Evolutionary conservation across 1,284 basidiomycete genomes (phyloP).

Genomic region (Ganoderma lucidum): DNA sequence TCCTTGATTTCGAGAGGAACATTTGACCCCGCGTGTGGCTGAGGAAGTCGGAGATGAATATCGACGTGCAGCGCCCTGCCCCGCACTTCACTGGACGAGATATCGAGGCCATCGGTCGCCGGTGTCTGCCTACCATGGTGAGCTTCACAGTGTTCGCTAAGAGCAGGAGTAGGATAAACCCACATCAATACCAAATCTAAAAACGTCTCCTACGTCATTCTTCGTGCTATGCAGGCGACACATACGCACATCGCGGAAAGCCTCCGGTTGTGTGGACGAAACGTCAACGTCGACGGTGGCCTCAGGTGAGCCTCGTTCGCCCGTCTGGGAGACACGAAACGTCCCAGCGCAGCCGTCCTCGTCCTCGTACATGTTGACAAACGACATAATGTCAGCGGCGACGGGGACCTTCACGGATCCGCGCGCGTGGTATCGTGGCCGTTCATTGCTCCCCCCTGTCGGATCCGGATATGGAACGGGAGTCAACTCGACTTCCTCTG

Average conservation of each 20-base stretch:
- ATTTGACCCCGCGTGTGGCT: not conserved
- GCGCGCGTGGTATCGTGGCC: not conserved
- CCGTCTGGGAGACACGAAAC: not conserved
- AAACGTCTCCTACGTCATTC: not conserved
- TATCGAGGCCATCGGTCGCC: not conserved
- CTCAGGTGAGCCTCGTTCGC: not conserved
- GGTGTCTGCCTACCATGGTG: not conserved
- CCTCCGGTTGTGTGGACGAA: constrained; percentile 3
- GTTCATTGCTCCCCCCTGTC: not conserved
- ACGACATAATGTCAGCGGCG: not conserved
- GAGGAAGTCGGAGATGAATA: constrained; percentile 6
- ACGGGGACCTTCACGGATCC: not conserved
- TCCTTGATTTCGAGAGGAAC: not conserved
- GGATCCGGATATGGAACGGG: not conserved
- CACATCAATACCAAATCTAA: not conserved
- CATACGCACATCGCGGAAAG: not conserved
- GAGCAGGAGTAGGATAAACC: not conserved
- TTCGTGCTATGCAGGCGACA: not conserved
- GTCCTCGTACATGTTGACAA: constrained; percentile 5
- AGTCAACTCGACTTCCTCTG: constrained; percentile 1
- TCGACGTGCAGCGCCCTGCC: not conserved
- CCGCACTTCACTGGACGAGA: not conserved
- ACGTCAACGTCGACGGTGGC: not conserved
- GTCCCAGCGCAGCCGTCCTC: not conserved
- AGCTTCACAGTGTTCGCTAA: too few relatives aligned